Evolutionary conservation across 1,284 basidiomycete genomes (phyloP).

Genomic region (Mycosarcoma maydis): DNA sequence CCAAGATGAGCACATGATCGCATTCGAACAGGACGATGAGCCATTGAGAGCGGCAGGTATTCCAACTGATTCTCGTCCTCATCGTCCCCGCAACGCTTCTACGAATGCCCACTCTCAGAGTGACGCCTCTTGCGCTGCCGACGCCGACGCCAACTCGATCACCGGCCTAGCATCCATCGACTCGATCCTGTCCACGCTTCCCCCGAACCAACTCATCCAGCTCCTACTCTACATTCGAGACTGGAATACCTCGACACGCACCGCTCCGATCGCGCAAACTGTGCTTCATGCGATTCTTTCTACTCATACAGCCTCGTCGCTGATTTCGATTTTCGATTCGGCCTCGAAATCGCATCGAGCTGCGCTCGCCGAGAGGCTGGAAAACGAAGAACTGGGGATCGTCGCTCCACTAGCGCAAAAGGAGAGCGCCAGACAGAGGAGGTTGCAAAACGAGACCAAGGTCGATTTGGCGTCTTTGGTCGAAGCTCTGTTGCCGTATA

Average conservation of each 20-base stretch:
- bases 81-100: not conserved
- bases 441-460: constrained; percentile 70
- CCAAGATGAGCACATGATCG: not conserved
- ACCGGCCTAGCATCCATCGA: constrained; percentile 59
- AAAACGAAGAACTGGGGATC: constrained; percentile 36
- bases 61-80: not conserved
- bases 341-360: constrained; percentile 10
- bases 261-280: constrained; percentile 84
- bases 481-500: constrained; percentile 89
- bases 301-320: constrained; percentile 76
- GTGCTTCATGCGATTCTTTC: constrained; percentile 85
- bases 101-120: no score
- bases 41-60: constrained; percentile 5
- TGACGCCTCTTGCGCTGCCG: not conserved
- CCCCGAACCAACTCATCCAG: constrained; percentile 78
- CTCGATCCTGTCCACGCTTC: constrained; percentile 78
- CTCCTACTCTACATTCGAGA: constrained; percentile 84
- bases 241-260: constrained; percentile 92
- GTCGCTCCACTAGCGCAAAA: constrained; percentile 2
- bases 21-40: constrained; percentile 1
- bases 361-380: constrained; percentile 11
- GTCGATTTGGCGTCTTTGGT: constrained; percentile 73
- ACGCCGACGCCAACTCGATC: constrained; percentile 38
- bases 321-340: constrained; percentile 76
- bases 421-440: constrained; percentile 12